Evolutionary conservation across 2,329 filamentous ascomycete species (phyloP), one percentile per base, ranked within the genome.

Genomic region (Claviceps cyperi): DNA sequence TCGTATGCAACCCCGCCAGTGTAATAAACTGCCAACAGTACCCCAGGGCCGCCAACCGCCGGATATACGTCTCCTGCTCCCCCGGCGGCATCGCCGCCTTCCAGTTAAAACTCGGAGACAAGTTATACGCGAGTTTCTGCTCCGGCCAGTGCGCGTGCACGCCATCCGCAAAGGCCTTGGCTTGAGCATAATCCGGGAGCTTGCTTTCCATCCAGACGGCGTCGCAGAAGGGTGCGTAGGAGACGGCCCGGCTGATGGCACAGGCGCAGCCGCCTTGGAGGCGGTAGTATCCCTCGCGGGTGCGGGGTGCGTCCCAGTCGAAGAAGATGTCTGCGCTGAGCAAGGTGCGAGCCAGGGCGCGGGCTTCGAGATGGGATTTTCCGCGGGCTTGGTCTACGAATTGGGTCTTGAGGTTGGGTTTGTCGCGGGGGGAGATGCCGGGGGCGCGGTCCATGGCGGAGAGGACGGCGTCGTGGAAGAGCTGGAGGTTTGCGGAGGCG

Each of bases 11-110:
- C 58, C 92, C 92, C 5, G 91, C 92, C 45, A 98, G 80, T n/a
- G 92, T 98, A 74, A 98, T 98, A 76, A 98, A 98, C 70, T 98
- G 92, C 92, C 92, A 98, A 80, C 88, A 94, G 79, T 98, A 98
- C 55, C 92, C 92, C 46, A 98, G 79, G 55, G 73, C 63, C 53
- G 83, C 89, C 40, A 98, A 84, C 41, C 92, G 86, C 55, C 82
- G 75, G 73, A 98, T 98, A 73, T 97, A 98, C 19, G 92, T 98
- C 73, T 95, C 88, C 72, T 98, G 92, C 66, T 97, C 91, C 49
- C 78, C 76, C 57, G 85, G 81, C 43, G 87, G 77, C 90, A 96
- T 96, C 60, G 91, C 92, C 52, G 89, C 78, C 76, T 97, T 97
- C 92, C 92, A 98, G 80, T 98, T 98, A 84, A 98, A 98, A 3